These are phyloP conservation scores for Microdochium nivale DNA, from an alignment of 2,329 filamentous ascomycete species.

Conservation along the genomic window DNA sequence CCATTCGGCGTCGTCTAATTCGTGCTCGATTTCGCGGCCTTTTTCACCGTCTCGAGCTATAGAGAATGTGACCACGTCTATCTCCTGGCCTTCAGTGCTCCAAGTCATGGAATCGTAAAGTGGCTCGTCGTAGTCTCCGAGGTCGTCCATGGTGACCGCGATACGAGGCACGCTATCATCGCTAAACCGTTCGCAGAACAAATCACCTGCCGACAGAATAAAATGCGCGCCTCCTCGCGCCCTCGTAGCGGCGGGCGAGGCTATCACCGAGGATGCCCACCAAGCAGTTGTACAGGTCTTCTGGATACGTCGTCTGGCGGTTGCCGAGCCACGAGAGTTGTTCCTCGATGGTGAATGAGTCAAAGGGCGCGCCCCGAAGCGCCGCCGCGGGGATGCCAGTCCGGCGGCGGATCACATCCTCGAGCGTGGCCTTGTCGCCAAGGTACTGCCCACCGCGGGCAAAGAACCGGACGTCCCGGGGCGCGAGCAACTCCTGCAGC, in stretches of 20 bases:
- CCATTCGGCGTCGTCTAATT: too few relatives aligned
- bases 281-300: not conserved
- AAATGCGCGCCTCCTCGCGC: not conserved
- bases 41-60: too few relatives aligned
- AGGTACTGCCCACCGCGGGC: not conserved
- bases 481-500: not conserved
- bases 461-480: not conserved
- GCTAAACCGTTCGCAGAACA: too few relatives aligned
- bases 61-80: too few relatives aligned
- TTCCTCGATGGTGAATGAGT: not conserved
- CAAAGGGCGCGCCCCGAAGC: not conserved
- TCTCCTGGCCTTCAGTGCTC: too few relatives aligned
- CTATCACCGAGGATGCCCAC: not conserved
- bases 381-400: not conserved
- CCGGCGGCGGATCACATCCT: not conserved
- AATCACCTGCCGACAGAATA: too few relatives aligned
- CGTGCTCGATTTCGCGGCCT: too few relatives aligned
- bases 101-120: too few relatives aligned
- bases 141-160: too few relatives aligned
- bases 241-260: not conserved
- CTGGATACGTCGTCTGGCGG: not conserved
- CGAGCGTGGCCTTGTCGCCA: not conserved
- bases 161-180: too few relatives aligned
- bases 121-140: too few relatives aligned
- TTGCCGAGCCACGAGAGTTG: not conserved